Base-by-base conservation (phyloP, 106 monocot genomes). In the Cymbidium sinense region DNA sequence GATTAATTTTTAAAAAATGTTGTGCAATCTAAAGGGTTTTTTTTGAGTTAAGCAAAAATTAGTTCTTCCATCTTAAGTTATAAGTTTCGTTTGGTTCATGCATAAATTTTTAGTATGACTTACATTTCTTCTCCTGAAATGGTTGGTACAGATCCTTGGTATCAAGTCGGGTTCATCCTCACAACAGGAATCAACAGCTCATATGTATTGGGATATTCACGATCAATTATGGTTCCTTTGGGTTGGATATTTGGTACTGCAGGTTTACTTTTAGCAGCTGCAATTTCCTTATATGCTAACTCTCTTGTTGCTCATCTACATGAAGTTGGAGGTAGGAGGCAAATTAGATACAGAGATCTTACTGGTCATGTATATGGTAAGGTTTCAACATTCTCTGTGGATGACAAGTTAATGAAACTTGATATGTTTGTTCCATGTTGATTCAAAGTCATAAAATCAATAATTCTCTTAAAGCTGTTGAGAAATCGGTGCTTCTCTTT, bases 261-360 rank as follows among this genome's bases (percentile, higher is more conserved):
- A 79, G 98, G 98, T 77, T 81, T 99, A 50, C 62, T 94, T 8
- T 80, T 99, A n/a, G 94, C 98, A 4, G 98, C 90, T 41, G 92
- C 90, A 11, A 89, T 99, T 41, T 99, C 98, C 37, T 77, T 99
- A 11, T 89, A 99, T 85, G 94, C 98, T 31, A 99, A 99, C 79
- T 35, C 73, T 37, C 94, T 99, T 55, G 52, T 99, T 75, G 92
- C 94, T 37, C 86, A 86, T 17, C 94, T 99, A 64, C 98, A 99
- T 79, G 90, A 94, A 83, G 36, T 92, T 50, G 98, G 92, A 13
- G 98, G 98, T 36, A 94, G 83, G 79, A 84, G 94, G 67, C 92
- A 94, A 78, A 99, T 99, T 43, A 80, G 98, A 88, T 99, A 99
- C 82, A 90, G 98, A 81, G 98, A 99, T 83, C 90, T 99, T 75